A percentile compares a stretch with the other conserved stretches of the same genome.
These are phyloP conservation scores for Aureobasidium melanogenum DNA, from an alignment of 2,329 filamentous ascomycete species.

Conservation along the genomic window DNA sequence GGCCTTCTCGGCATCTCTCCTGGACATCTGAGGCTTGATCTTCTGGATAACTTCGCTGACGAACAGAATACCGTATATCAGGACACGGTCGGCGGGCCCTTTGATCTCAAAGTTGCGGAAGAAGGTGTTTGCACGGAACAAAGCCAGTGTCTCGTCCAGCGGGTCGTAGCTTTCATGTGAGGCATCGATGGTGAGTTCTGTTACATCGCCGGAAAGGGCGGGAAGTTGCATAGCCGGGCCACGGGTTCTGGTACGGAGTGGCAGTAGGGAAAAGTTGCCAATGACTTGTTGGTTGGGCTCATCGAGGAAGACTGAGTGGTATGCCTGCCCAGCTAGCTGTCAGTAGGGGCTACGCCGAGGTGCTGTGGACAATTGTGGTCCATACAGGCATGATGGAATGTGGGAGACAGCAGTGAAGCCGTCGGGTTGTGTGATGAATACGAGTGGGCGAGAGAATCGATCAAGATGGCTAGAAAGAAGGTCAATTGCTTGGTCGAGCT, in stretches of 20 bases:
- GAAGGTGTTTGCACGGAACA: conserved; percentile 97
- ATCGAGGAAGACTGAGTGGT: conserved; percentile 94
- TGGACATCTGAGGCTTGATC: conserved; percentile 65
- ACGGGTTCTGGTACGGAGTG: conserved; percentile 86
- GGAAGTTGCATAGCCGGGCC: conserved; percentile 87
- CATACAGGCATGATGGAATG: background rate
- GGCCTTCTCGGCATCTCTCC: conserved; percentile 63
- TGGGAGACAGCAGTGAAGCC: background rate
- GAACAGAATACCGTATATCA: conserved; percentile 95
- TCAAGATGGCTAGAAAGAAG: background rate
- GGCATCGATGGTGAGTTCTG: conserved; percentile 58
- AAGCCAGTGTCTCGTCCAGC: conserved; percentile 80
- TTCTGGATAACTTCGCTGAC: conserved; percentile 83
- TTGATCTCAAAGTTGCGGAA: conserved; percentile 99
- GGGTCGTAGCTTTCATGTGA: conserved; percentile 93
- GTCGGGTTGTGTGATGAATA: background rate
- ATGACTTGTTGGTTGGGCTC: conserved; percentile 61
- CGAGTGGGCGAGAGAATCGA: background rate
- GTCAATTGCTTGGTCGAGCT: background rate
- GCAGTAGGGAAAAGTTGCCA: conserved; percentile 89
- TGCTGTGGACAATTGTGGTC: background rate
- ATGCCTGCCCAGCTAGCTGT: conserved; percentile 53
- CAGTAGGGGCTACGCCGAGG: conserved; percentile 5
- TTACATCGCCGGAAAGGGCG: conserved; percentile 42
- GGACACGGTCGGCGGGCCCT: conserved; percentile 82